These are phyloP conservation scores for Cyclotella choctawhatcheeana DNA, from an alignment of 108 stramenopile genomes.

Conservation along the genomic window DNA sequence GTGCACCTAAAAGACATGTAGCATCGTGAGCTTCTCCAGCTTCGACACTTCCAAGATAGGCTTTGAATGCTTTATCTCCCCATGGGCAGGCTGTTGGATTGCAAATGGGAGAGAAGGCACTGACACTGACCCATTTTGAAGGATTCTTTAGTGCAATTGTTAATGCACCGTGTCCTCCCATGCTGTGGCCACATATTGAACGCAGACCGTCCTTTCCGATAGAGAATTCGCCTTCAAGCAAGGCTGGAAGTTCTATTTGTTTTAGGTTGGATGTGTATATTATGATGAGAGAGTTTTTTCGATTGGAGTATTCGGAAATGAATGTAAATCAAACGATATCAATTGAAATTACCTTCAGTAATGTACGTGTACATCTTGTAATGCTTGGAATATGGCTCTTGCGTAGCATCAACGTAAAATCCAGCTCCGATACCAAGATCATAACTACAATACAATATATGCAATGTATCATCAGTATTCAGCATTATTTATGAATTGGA, in stretches of 20 bases:
- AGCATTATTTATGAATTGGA: neutral
- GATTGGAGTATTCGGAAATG: neutral
- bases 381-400: constrained; percentile 74
- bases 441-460: constrained; percentile 42
- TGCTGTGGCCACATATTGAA: constrained; percentile 91
- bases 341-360: constrained; percentile 40
- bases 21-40: constrained; percentile 91
- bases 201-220: constrained; percentile 54
- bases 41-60: constrained; percentile 89
- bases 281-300: neutral
- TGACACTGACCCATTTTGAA: constrained; percentile 65
- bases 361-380: constrained; percentile 98
- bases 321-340: neutral
- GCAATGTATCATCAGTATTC: neutral
- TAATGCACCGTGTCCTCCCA: constrained; percentile 93
- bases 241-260: constrained; percentile 82
- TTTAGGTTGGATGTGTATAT: neutral
- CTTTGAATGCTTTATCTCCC: constrained; percentile 96
- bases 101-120: constrained; percentile 95
- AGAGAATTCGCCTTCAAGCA: constrained; percentile 66
- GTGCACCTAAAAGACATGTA: constrained; percentile 69
- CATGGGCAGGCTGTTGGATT: constrained; percentile 94
- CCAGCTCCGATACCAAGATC: constrained; percentile 97
- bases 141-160: constrained; percentile 78
- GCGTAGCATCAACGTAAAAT: constrained; percentile 97